These are phyloP conservation scores for Chenopodium quinoa DNA, from an alignment of 148 eudicot genomes.

Conservation along the genomic window DNA sequence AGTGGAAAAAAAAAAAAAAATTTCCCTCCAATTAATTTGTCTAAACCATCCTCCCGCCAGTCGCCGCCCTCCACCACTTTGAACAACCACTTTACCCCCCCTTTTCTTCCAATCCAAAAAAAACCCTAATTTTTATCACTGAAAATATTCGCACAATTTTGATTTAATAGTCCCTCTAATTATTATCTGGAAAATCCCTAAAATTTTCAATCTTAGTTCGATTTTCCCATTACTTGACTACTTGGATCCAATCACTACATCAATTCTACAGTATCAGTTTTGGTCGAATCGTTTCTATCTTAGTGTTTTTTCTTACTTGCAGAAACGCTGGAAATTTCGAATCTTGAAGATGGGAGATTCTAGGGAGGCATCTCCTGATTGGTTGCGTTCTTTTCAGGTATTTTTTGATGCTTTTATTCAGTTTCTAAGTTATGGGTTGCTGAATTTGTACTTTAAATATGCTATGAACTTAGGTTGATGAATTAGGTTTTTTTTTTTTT, in stretches of 20 bases:
- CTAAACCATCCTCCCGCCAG: not conserved
- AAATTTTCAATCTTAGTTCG: too few relatives aligned
- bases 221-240: not conserved
- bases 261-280: not conserved
- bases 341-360: slow-evolving; percentile 34
- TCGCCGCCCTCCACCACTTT: slow-evolving; percentile 21
- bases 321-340: slow-evolving; percentile 5
- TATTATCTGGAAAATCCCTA: slow-evolving; percentile 1
- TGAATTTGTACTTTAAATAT: not conserved
- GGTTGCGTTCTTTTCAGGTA: slow-evolving; percentile 72
- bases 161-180: not conserved
- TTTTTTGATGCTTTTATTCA: not conserved
- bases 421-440: not conserved
- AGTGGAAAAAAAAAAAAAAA: not conserved
- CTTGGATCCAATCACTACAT: not conserved
- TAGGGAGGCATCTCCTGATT: slow-evolving; percentile 68
- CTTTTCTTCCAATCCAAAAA: not conserved
- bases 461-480: not conserved
- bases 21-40: slow-evolving; percentile 19
- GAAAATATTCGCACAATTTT: not conserved
- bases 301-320: not conserved
- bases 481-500: not conserved
- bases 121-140: not conserved
- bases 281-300: not conserved
- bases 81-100: not conserved